These are phyloP conservation scores for Mariannaea elegans DNA, from an alignment of 2,329 filamentous ascomycete species.

Conservation along the genomic window DNA sequence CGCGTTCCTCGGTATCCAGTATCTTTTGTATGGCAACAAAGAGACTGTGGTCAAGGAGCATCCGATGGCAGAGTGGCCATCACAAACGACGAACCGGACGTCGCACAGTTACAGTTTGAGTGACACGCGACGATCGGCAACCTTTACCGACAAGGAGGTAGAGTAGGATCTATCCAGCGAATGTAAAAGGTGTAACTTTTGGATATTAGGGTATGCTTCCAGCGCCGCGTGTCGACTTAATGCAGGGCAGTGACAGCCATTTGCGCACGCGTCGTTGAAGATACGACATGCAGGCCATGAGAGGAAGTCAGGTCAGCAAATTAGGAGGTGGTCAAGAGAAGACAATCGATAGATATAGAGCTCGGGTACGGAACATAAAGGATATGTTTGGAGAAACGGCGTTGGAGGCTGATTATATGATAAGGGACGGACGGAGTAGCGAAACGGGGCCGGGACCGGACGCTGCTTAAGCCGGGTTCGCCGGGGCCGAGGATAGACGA, in stretches of 20 bases:
- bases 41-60: constrained; percentile 50
- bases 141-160: constrained; percentile 46
- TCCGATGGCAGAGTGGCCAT: constrained; percentile 47
- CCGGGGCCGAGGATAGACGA: constrained; percentile 6
- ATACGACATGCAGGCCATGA: not conserved
- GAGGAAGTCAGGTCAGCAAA: not conserved
- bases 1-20: constrained; percentile 77
- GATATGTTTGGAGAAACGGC: constrained; percentile 7
- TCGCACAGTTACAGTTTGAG: constrained; percentile 48
- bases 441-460: not conserved
- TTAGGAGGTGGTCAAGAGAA: constrained; percentile 1
- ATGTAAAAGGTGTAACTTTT: constrained; percentile 21
- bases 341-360: constrained; percentile 1
- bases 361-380: not conserved
- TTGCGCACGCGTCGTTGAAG: constrained; percentile 7
- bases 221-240: not conserved
- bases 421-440: not conserved
- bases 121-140: constrained; percentile 50
- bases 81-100: constrained; percentile 36
- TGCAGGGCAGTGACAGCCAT: constrained; percentile 1
- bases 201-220: constrained; percentile 22
- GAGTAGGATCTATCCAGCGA: constrained; percentile 32
- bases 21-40: constrained; percentile 72
- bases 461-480: not conserved
- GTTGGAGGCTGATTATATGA: constrained; percentile 7